These are phyloP conservation scores for Apophysomyces trapeziformis DNA, from an alignment of 371 early-diverging fungal genomes.

Conservation along the genomic window DNA sequence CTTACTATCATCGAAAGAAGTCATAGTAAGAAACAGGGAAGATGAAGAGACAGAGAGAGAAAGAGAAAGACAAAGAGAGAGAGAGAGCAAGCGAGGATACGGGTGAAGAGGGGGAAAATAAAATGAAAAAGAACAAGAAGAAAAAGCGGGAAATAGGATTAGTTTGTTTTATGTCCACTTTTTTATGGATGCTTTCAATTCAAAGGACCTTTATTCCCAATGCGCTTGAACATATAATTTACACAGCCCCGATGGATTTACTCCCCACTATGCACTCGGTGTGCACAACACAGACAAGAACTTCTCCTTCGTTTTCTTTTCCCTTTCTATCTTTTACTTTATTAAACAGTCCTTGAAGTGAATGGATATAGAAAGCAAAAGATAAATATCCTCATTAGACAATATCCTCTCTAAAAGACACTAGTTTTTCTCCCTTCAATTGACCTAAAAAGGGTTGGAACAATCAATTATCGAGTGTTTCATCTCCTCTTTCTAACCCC, in stretches of 20 bases:
- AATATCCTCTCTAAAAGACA: conserved; percentile 52
- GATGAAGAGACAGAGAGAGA: neutral
- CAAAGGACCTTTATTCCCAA: conserved; percentile 17
- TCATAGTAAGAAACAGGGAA: conserved; percentile 4
- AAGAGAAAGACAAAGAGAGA: neutral
- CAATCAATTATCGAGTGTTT: neutral
- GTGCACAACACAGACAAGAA: conserved; percentile 2
- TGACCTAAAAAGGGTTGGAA: conserved; percentile 31
- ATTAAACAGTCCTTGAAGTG: conserved; percentile 18
- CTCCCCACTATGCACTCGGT: conserved; percentile 5
- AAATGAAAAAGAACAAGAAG: conserved; percentile 19
- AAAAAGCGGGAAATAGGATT: conserved; percentile 9
- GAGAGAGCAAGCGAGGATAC: neutral
- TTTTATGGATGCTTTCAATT: conserved; percentile 10
- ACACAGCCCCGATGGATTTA: conserved; percentile 19
- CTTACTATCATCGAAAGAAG: conserved; percentile 3
- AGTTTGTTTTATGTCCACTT: neutral
- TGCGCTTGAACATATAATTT: conserved; percentile 20
- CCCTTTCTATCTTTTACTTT: neutral
- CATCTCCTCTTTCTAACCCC: neutral
- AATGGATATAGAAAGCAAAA: neutral
- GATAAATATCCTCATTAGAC: conserved; percentile 8
- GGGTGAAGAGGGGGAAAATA: neutral
- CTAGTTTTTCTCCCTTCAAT: conserved; percentile 55
- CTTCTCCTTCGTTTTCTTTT: neutral